Conservation (phyloP, 805 yeast species). For the Zygosaccharomyces lentus region DNA sequence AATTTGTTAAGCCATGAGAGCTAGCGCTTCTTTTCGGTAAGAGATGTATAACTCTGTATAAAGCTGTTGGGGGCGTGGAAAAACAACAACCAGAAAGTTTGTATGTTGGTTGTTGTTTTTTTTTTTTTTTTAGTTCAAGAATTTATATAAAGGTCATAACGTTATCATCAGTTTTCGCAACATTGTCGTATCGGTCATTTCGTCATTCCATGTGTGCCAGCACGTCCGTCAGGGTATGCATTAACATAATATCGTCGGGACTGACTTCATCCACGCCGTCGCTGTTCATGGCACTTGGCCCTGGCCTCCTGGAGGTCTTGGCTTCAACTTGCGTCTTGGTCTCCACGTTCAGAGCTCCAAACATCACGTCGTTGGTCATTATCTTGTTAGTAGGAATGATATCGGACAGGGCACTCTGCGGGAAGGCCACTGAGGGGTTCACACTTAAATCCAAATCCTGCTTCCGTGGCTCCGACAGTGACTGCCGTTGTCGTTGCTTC, state of each 20-base stretch:
- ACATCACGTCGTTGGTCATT: constrained; percentile 12
- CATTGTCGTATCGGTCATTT: constrained; percentile 4
- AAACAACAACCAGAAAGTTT: not conserved
- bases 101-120: not conserved
- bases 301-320: not conserved
- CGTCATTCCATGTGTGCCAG: constrained; percentile 22
- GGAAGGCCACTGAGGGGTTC: constrained; percentile 5
- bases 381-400: constrained; percentile 8
- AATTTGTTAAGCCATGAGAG: not conserved
- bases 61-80: not conserved
- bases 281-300: not conserved
- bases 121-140: not conserved
- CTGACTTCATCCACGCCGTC: constrained; percentile 10
- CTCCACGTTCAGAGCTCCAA: constrained; percentile 7
- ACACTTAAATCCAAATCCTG: constrained; percentile 1
- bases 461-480: not conserved
- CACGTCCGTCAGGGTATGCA: constrained; percentile 25
- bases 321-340: not conserved
- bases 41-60: not conserved
- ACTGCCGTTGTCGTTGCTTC: not conserved
- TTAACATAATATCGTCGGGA: constrained; percentile 24
- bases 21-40: not conserved
- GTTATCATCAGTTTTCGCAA: not conserved
- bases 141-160: not conserved
- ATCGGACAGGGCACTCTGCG: constrained; percentile 4